A percentile compares a stretch with the other conserved stretches of the same genome.
phyloP scores from a whole-genome alignment of 169 alveolate species.

The Sarcocystis neurona region DNA sequence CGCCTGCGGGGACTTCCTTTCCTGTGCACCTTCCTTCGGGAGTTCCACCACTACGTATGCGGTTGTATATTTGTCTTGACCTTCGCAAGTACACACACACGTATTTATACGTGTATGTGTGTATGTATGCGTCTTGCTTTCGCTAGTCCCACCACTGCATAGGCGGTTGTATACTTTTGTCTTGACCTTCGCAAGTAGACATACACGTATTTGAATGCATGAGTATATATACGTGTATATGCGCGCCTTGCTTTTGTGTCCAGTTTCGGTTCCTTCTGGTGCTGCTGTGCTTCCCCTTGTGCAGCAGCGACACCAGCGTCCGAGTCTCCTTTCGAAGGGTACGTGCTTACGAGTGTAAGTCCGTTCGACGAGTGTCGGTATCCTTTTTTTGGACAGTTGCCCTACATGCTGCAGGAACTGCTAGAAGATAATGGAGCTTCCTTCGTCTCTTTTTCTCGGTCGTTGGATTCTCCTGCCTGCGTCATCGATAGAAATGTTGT shows the following conservation, averaged over 20 bases:
- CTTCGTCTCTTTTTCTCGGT: conserved; percentile 4
- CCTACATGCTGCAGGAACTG: conserved; percentile 35
- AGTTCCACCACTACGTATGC: no score
- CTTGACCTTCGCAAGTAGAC: no score
- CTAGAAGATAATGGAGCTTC: conserved; percentile 2
- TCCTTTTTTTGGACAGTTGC: conserved; percentile 15
- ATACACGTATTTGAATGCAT: neutral
- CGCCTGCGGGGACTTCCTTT: no score
- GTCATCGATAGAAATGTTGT: conserved; percentile 47
- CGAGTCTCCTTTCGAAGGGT: neutral
- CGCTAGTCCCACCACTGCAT: no score
- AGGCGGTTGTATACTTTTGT: no score
- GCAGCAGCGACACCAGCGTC: neutral
- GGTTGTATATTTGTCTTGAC: no score
- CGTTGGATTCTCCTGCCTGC: conserved; percentile 29
- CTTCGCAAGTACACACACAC: no score
- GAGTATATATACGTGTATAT: neutral
- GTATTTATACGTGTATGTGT: no score
- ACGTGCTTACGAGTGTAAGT: conserved; percentile 3
- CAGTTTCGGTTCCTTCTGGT: neutral
- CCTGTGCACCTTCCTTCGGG: no score
- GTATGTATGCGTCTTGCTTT: no score
- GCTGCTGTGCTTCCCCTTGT: neutral
- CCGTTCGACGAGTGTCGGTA: conserved; percentile 37
- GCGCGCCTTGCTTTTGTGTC: neutral